Conservation (phyloP, 2,329 filamentous ascomycete species). For the Magnaporthiopsis poae region DNA sequence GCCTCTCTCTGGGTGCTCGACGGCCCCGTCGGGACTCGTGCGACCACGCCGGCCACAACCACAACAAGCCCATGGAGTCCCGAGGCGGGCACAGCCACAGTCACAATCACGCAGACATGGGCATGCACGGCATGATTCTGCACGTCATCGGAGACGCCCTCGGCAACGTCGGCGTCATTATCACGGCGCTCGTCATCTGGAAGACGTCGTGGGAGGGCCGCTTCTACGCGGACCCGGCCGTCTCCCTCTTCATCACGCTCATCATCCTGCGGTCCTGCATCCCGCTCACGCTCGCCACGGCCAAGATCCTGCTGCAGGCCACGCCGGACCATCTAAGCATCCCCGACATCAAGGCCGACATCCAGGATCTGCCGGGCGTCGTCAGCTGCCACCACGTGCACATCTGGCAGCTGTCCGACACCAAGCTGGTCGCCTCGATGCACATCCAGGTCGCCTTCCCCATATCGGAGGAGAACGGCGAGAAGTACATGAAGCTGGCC, state of each 20-base stretch:
- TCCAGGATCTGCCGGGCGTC: conserved; percentile 73
- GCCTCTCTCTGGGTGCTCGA: conserved; percentile 14
- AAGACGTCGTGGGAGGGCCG: conserved; percentile 71
- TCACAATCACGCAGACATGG: conserved; percentile 75
- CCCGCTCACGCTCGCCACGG: conserved; percentile 68
- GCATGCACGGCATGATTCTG: conserved; percentile 79
- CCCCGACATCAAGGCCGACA: conserved; percentile 85
- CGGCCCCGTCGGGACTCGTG: conserved; percentile 38
- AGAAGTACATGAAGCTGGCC: conserved; percentile 84
- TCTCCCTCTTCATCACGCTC: conserved; percentile 87
- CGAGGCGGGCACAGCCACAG: conserved; percentile 51
- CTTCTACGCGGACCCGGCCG: conserved; percentile 80
- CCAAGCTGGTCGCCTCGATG: conserved; percentile 84
- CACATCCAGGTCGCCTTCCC: conserved; percentile 89
- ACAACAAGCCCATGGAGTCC: conserved; percentile 74
- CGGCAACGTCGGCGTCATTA: conserved; percentile 78
- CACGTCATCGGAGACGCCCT: conserved; percentile 74
- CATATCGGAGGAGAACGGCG: conserved; percentile 67
- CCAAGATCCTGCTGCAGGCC: conserved; percentile 84
- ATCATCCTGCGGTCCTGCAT: conserved; percentile 66
- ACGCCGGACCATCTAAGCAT: conserved; percentile 82
- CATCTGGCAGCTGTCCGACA: conserved; percentile 94
- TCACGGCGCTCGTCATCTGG: conserved; percentile 82
- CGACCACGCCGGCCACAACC: conserved; percentile 56
- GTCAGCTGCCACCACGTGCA: conserved; percentile 90